Conservation (phyloP, 2,329 filamentous ascomycete species). For the Fusarium sp. region DNA sequence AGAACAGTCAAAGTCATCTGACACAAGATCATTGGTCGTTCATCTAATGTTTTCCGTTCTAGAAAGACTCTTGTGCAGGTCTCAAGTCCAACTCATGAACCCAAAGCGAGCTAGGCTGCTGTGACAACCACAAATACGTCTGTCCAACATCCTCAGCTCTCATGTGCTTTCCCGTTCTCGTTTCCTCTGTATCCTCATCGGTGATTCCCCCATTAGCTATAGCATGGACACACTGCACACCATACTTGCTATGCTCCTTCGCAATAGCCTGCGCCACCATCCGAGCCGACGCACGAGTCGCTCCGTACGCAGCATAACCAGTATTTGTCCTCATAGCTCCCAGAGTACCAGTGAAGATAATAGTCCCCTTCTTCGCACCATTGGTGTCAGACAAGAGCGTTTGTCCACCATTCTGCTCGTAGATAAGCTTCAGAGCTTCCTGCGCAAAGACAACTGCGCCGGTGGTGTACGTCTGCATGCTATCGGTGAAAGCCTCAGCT, state of each 20-base stretch:
- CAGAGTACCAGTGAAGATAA: slow-evolving; percentile 68
- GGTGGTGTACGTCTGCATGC: slow-evolving; percentile 64
- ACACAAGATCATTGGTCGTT: too few relatives aligned
- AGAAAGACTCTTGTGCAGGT: slow-evolving; percentile 34
- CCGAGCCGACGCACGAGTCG: slow-evolving; percentile 62
- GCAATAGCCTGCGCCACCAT: slow-evolving; percentile 68
- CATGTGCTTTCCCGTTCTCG: slow-evolving; percentile 66
- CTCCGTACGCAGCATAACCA: slow-evolving; percentile 67
- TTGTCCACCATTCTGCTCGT: slow-evolving; percentile 62
- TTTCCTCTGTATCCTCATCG: slow-evolving; percentile 62
- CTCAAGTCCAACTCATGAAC: slow-evolving; percentile 39
- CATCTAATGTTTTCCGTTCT: background rate
- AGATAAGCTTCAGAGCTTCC: slow-evolving; percentile 62
- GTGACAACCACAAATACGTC: slow-evolving; percentile 61
- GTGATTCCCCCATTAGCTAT: slow-evolving; percentile 67
- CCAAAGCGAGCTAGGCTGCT: slow-evolving; percentile 34
- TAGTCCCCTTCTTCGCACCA: slow-evolving; percentile 65
- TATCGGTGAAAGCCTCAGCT: slow-evolving; percentile 60
- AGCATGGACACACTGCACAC: slow-evolving; percentile 69
- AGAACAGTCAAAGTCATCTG: too few relatives aligned
- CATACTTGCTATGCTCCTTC: slow-evolving; percentile 67
- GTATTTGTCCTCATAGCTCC: slow-evolving; percentile 65
- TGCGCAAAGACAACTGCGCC: slow-evolving; percentile 68
- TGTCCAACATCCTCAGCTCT: slow-evolving; percentile 68
- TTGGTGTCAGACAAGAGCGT: slow-evolving; percentile 57